Conservation (phyloP, 495 filamentous ascomycete species). For the Penicillium paxilli region DNA sequence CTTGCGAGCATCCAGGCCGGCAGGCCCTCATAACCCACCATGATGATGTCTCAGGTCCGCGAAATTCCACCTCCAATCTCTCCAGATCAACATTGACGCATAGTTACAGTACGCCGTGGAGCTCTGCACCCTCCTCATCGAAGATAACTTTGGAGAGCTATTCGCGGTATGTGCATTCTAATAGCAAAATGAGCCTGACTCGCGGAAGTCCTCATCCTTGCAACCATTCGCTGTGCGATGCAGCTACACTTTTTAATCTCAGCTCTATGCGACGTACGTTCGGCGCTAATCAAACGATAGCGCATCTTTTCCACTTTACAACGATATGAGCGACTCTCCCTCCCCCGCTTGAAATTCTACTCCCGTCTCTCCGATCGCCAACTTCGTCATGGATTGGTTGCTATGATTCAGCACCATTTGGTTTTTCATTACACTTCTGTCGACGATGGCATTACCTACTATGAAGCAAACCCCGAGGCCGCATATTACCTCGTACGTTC, state of each 20-base stretch:
- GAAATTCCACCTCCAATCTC: constrained; percentile 6
- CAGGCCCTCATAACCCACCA: constrained; percentile 55
- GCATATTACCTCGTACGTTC: constrained; percentile 78
- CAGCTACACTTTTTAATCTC: no score
- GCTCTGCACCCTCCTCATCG: constrained; percentile 85
- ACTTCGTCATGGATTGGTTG: constrained; percentile 72
- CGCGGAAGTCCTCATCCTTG: no score
- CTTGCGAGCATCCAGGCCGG: constrained; percentile 68
- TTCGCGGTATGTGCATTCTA: constrained; percentile 83
- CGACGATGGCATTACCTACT: constrained; percentile 65
- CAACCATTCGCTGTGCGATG: no score
- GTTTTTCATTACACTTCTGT: constrained; percentile 70
- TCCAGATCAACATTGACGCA: constrained; percentile 12
- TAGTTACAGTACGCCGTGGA: constrained; percentile 63
- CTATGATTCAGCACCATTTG: constrained; percentile 87
- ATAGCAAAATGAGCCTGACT: no score
- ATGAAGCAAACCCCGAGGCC: constrained; percentile 72
- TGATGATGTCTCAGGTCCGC: constrained; percentile 57
- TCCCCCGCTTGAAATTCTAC: constrained; percentile 64
- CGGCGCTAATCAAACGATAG: no score
- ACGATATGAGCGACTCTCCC: constrained; percentile 70
- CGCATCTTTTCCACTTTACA: constrained; percentile 79
- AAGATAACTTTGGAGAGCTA: constrained; percentile 85
- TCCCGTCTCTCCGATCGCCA: constrained; percentile 67
- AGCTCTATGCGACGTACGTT: no score